These are phyloP conservation scores for Irpex rosettiformis DNA, from an alignment of 1,284 basidiomycete species.

Conservation along the genomic window DNA sequence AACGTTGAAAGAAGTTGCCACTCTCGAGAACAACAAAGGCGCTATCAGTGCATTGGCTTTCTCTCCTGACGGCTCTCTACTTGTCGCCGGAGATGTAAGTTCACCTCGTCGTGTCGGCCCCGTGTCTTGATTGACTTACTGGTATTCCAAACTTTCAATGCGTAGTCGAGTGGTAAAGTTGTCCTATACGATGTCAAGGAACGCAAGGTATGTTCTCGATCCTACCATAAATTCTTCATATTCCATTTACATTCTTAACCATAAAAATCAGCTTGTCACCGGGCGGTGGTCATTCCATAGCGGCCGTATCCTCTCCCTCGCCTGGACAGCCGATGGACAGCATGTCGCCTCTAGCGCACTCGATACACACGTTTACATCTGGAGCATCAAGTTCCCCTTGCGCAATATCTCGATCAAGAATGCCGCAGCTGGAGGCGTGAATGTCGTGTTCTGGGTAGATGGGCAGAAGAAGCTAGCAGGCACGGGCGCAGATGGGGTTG, in stretches of 20 bases:
- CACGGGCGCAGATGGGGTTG: conserved; percentile 83
- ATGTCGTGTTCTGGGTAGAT: conserved; percentile 78
- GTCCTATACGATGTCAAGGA: conserved; percentile 72
- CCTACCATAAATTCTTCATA: not conserved
- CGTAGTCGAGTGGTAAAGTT: conserved; percentile 74
- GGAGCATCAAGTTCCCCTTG: conserved; percentile 75
- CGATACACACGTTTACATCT: conserved; percentile 91
- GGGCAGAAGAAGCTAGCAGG: conserved; percentile 55
- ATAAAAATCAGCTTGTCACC: conserved; percentile 41
- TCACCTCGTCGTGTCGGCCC: not conserved
- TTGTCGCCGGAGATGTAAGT: conserved; percentile 82
- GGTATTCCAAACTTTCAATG: not conserved
- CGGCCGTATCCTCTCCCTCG: conserved; percentile 76
- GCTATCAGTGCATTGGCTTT: conserved; percentile 78
- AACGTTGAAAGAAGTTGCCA: conserved; percentile 46
- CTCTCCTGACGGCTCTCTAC: conserved; percentile 70
- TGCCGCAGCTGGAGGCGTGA: conserved; percentile 80
- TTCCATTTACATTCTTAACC: not conserved
- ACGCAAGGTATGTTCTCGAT: conserved; percentile 43
- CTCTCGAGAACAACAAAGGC: conserved; percentile 71
- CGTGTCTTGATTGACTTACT: conserved; percentile 5
- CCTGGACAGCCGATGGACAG: conserved; percentile 73
- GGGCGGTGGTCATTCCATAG: conserved; percentile 88
- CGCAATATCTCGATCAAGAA: conserved; percentile 86
- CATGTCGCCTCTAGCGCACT: conserved; percentile 86